Conservation (phyloP, 2,329 filamentous ascomycete species). For the Fusarium pilosicola region DNA sequence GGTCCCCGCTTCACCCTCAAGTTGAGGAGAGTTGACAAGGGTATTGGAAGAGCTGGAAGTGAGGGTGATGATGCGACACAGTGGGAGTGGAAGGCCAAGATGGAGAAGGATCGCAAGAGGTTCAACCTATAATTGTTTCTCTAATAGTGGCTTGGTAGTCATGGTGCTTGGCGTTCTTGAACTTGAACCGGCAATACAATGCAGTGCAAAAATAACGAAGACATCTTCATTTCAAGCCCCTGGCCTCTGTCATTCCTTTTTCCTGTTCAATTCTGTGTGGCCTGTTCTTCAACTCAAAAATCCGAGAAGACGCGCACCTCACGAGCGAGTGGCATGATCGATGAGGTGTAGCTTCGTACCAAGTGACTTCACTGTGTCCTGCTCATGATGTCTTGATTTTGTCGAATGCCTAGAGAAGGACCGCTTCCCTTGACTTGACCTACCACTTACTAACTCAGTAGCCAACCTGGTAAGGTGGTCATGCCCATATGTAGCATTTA, state of each 20-base stretch:
- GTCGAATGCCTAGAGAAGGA: background rate
- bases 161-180: conserved; percentile 26
- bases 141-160: background rate
- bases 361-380: background rate
- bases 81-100: conserved; percentile 96
- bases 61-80: conserved; percentile 80
- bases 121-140: conserved; percentile 78
- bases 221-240: background rate
- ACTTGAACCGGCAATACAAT: conserved; percentile 15
- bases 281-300: too few species aligned
- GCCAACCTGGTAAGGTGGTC: background rate
- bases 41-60: conserved; percentile 76
- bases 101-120: conserved; percentile 93
- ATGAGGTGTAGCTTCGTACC: background rate
- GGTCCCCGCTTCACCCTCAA: conserved; percentile 83
- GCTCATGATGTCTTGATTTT: background rate
- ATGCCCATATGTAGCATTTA: background rate
- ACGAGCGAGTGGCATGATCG: background rate
- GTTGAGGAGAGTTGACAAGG: conserved; percentile 89
- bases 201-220: conserved; percentile 4
- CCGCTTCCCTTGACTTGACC: too few species aligned
- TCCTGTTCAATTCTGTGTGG: background rate
- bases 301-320: background rate
- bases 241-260: background rate
- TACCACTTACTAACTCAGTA: background rate